Percentiles rank a stretch among this genome's conserved stretches.
These are phyloP conservation scores for Pseudonitzschia multistriata DNA, from an alignment of 108 stramenopile species.

Conservation along the genomic window DNA sequence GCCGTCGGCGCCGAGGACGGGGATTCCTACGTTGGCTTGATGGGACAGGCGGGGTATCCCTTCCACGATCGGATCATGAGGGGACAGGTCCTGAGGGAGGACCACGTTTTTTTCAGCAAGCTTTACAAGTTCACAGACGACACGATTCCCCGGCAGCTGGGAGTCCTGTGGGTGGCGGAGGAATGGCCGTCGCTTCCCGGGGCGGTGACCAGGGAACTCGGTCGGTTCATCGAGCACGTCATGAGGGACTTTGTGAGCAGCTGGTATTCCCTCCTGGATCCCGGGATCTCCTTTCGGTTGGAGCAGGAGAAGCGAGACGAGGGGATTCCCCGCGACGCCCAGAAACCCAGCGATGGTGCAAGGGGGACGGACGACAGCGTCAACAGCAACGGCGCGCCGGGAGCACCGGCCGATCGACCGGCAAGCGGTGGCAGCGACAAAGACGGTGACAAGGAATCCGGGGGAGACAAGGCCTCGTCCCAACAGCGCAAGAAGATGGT, in stretches of 20 bases:
- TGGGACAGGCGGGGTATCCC: constrained; percentile 45
- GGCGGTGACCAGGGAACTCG: constrained; percentile 53
- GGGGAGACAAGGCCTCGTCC: background rate
- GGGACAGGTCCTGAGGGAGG: constrained; percentile 34
- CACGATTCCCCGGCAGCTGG: constrained; percentile 17
- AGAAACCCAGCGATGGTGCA: no score
- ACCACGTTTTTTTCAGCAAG: constrained; percentile 21
- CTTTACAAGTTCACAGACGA: constrained; percentile 35
- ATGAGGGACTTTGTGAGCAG: constrained; percentile 71
- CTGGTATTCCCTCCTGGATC: constrained; percentile 34
- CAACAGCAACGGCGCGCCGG: background rate
- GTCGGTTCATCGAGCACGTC: constrained; percentile 67
- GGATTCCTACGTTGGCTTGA: constrained; percentile 36
- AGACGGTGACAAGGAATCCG: background rate
- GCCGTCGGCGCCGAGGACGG: constrained; percentile 22
- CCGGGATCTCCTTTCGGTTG: constrained; percentile 19
- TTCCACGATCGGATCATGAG: constrained; percentile 22
- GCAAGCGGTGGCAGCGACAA: background rate
- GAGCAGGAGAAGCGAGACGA: constrained; percentile 36
- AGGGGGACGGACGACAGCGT: background rate
- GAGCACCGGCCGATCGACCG: background rate
- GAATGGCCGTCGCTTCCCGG: constrained; percentile 75
- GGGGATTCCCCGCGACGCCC: constrained; percentile 30
- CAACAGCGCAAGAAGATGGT: constrained; percentile 31
- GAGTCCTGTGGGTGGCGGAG: constrained; percentile 31